Evolutionary conservation across 345 rosid genomes (phyloP).

Genomic region (Corymbia maculata): DNA sequence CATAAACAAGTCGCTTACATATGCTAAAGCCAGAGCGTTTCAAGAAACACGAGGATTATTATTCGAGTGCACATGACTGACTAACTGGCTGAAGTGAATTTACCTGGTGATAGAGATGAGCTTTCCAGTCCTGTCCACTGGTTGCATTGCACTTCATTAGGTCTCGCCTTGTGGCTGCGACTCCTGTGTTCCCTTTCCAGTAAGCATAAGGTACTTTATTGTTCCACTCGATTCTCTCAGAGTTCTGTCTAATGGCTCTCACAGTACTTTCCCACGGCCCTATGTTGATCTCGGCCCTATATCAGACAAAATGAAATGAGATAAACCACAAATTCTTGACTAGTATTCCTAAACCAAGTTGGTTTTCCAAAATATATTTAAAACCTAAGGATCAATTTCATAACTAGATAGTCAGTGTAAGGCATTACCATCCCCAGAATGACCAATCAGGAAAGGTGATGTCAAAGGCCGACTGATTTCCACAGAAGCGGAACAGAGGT

Average conservation of each 20-base stretch:
- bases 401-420: too few relatives aligned
- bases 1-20: neutral
- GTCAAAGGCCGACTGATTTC: slow-evolving; percentile 25
- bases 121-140: slow-evolving; percentile 4
- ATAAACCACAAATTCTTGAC: neutral
- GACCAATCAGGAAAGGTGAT: slow-evolving; percentile 56
- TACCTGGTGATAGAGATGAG: slow-evolving; percentile 11
- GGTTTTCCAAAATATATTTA: neutral
- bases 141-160: slow-evolving; percentile 23
- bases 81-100: neutral
- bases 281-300: slow-evolving; percentile 40
- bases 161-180: slow-evolving; percentile 21
- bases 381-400: neutral
- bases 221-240: slow-evolving; percentile 24
- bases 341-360: neutral
- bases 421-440: slow-evolving; percentile 64
- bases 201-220: slow-evolving; percentile 19
- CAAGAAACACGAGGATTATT: neutral
- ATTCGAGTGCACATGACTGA: neutral
- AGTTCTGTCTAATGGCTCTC: slow-evolving; percentile 29
- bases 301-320: neutral
- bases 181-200: slow-evolving; percentile 22
- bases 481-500: slow-evolving; percentile 51
- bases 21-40: neutral
- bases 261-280: slow-evolving; percentile 33